These are phyloP conservation scores for Phlyctochytrium arcticum DNA, from an alignment of 192 early-diverging fungal genomes.

Conservation along the genomic window DNA sequence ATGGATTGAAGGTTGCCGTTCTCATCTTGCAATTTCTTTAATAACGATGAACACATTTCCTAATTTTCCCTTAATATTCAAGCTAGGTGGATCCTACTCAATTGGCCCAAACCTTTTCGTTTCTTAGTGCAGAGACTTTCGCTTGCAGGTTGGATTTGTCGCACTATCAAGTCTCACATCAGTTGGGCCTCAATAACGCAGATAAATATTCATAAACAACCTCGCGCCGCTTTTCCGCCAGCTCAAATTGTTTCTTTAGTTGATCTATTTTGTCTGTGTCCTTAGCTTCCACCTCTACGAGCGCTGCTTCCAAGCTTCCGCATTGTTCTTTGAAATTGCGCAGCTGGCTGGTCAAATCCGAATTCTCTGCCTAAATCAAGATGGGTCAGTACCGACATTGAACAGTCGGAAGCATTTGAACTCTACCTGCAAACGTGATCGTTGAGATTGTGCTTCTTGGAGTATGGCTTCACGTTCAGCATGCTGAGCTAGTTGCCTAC, in stretches of 20 bases:
- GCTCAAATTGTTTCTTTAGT: slow-evolving; percentile 20
- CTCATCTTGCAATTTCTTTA: slow-evolving; percentile 1
- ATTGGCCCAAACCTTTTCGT: slow-evolving; percentile 4
- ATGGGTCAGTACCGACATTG: no score
- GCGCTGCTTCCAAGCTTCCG: no score
- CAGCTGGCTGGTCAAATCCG: no score
- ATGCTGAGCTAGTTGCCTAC: no score
- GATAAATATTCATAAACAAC: not conserved
- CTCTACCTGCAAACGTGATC: no score
- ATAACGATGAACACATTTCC: not conserved
- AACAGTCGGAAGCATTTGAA: no score
- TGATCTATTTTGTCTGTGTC: not conserved
- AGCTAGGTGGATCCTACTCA: no score
- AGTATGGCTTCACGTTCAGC: no score
- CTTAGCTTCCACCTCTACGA: not conserved
- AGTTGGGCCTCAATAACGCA: not conserved
- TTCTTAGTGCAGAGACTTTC: slow-evolving; percentile 10
- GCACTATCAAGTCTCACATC: not conserved
- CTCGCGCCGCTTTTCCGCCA: slow-evolving; percentile 11
- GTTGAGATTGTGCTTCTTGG: no score
- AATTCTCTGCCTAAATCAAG: no score
- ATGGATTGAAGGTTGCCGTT: not conserved
- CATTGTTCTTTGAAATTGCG: no score
- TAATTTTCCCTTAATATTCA: no score
- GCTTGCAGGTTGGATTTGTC: slow-evolving; percentile 10